These are phyloP conservation scores for Hamamelis virginiana DNA, from an alignment of 164 flowering plant genomes.

Conservation along the genomic window DNA sequence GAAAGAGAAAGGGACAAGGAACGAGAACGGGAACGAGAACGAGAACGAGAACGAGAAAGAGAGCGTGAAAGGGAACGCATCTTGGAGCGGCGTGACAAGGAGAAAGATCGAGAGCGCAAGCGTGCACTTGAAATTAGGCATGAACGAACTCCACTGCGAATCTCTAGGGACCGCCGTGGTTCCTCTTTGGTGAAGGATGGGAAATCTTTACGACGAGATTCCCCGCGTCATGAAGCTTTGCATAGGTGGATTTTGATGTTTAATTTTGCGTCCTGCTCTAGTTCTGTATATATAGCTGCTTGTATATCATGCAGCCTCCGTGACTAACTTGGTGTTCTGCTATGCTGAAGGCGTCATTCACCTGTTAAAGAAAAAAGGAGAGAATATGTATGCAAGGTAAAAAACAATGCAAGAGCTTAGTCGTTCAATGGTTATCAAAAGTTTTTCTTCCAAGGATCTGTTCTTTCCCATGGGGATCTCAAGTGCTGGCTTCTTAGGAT, in stretches of 20 bases:
- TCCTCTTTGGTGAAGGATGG: slow-evolving; percentile 59
- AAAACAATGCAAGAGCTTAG: slow-evolving; percentile 36
- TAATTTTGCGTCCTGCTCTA: slow-evolving; percentile 48
- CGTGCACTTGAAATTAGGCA: slow-evolving; percentile 60
- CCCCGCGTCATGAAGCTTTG: slow-evolving; percentile 66
- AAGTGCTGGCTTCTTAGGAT: slow-evolving; percentile 14
- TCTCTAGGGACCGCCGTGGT: slow-evolving; percentile 64
- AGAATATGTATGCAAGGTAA: slow-evolving; percentile 99
- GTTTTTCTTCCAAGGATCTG: slow-evolving; percentile 9
- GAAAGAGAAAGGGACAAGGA: slow-evolving; percentile 66
- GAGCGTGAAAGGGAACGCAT: slow-evolving; percentile 55
- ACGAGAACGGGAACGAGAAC: slow-evolving; percentile 45
- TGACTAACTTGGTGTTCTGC: slow-evolving; percentile 85
- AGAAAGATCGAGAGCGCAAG: slow-evolving; percentile 61
- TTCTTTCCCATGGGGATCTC: slow-evolving; percentile 17
- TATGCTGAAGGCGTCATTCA: slow-evolving; percentile 95
- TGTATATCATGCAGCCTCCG: slow-evolving; percentile 43
- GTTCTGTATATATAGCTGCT: slow-evolving; percentile 59
- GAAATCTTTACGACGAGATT: slow-evolving; percentile 50
- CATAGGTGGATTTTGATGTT: slow-evolving; percentile 89
- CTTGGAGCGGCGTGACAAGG: slow-evolving; percentile 50
- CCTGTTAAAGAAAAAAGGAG: slow-evolving; percentile 93
- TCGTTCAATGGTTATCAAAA: slow-evolving; percentile 28
- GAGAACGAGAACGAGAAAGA: slow-evolving; percentile 39
- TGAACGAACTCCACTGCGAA: slow-evolving; percentile 70